Evolutionary conservation across 208 protist species (phyloP), one percentile per base, ranked within the genome.

Genomic region (Wallacemonas sp.): DNA sequence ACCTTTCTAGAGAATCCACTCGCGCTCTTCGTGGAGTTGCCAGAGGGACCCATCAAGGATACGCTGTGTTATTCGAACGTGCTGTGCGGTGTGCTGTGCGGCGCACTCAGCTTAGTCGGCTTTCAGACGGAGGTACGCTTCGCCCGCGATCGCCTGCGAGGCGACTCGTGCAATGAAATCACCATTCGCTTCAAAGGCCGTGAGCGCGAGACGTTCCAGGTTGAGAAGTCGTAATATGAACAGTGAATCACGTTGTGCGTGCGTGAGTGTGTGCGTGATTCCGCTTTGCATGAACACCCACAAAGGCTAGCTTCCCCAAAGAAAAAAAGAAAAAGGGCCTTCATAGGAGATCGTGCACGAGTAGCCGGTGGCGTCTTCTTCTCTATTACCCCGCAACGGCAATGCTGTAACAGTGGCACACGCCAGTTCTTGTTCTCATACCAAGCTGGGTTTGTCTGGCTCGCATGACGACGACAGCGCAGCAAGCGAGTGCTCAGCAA

Each of bases 1-100:
- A 83, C 87, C 6, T 90, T 99, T 58, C 81, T 98, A 1, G 97
- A 99, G 1, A 99, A 99, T 68, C 98, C 98, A 8, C 76, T 99
- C 1, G 85, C 81, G 17, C 83, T 97, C 24, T 99, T 99, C 73
- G 97, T 99, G 15, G 98, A 99, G 78, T 71, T 99, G 60, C 98
- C 98, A 2, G 96, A 98, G 1, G 76, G 95, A 1, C 85, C 87
- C 39, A 71, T 93, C 60, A 64, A 77, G 38, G 68, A 92, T 39
- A 66, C 70, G 41, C 79, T 99, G 36, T 95, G 84, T 69, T 99
- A 99, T 70, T 98, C 87, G 17, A 99, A 99, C 75, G 69, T 99
- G 15, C 76, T 99, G 17, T 98, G 97, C 68, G 98, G 98, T 26
- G 98, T 99, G 8, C 86, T 99, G 6, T 71, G 87, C 12, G 98